Base-by-base conservation (phyloP, 2,329 filamentous ascomycete species). In the Aspergillus sojae region DNA sequence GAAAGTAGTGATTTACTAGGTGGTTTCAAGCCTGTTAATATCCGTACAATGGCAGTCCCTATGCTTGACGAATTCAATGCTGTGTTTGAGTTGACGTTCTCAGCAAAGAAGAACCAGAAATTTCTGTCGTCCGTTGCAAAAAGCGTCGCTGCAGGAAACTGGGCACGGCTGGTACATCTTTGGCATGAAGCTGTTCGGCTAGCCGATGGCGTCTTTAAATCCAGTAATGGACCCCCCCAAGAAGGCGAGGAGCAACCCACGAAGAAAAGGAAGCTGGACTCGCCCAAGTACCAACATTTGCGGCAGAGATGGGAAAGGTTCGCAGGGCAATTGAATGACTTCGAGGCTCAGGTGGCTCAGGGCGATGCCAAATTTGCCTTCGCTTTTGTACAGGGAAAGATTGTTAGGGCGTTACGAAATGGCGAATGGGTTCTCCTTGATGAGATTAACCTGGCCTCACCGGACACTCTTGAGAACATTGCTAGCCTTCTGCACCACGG, bases 401-500 rank as follows among this genome's bases (percentile, higher is more conserved):
- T 99, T 66, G 91, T 99, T 62, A 96, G 96, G 79, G 95, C 96
- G n/a, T 89, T 94, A 28, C 87, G 94, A 46, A 97, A 97, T 73
- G 95, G 95, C 9, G 93, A 97, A 77, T 99, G 95, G 95, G 91
- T 99, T 32, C 84, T 99, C 21, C 85, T 98, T 30, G 95, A 99
- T 74, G 95, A 99, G 78, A 96, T 99, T 72, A 99, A 99, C 75
- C 81, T 99, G 65, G 95, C 95, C 6, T 94, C 94, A 0, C 90
- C 95, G 0, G 96, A 99, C 74, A 98, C 95, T 0, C 81, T 99
- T 4, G 95, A 99, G 77, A 94, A 93, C 66, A 91, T 99, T 63
- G 91, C 93, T 5, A 94, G 97, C 78, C 84, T 99, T 10, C 83
- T 99, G 58, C 85, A 89, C 62, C 89, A 90, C 59, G 91, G 91